Conservation (phyloP, 192 early-diverging fungal genomes). For the Spinellus fusiger region DNA sequence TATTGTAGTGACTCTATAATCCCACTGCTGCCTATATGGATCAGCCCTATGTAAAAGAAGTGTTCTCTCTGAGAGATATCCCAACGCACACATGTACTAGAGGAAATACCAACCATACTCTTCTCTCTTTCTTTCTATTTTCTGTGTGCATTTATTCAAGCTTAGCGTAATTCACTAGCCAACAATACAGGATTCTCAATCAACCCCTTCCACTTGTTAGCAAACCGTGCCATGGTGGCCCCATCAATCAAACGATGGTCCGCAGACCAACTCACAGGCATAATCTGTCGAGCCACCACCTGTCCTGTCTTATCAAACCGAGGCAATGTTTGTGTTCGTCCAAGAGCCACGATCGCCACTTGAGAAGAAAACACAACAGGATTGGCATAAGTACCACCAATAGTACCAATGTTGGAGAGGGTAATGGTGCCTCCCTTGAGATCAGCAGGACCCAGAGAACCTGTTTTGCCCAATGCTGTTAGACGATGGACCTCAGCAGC, state of each 20-base stretch:
- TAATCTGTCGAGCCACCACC: conserved; percentile 68
- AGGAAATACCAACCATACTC: too few species aligned
- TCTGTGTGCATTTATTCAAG: too few species aligned
- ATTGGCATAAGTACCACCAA: conserved; percentile 88
- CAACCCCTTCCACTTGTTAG: conserved; percentile 73
- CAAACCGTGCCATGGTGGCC: conserved; percentile 92
- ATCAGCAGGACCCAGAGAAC: conserved; percentile 58
- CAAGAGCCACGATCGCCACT: conserved; percentile 89
- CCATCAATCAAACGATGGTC: conserved; percentile 97
- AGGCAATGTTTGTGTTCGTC: conserved; percentile 75
- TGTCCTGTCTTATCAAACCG: conserved; percentile 58
- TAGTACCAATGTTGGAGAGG: conserved; percentile 90
- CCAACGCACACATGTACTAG: too few species aligned
- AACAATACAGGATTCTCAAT: conserved; percentile 83
- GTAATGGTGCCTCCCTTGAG: conserved; percentile 85
- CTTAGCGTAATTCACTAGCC: conserved; percentile 50
- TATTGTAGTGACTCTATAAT: too few species aligned
- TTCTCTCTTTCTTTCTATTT: too few species aligned
- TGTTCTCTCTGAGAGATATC: too few species aligned
- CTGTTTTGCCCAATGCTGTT: conserved; percentile 54
- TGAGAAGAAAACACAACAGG: conserved; percentile 83
- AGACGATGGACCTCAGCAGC: conserved; percentile 80
- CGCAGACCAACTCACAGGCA: conserved; percentile 85
- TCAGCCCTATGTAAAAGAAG: too few species aligned
- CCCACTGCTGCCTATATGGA: too few species aligned